Evolutionary conservation across 108 stramenopile species (phyloP).

Genomic region (Cyclotella kingstonii): DNA sequence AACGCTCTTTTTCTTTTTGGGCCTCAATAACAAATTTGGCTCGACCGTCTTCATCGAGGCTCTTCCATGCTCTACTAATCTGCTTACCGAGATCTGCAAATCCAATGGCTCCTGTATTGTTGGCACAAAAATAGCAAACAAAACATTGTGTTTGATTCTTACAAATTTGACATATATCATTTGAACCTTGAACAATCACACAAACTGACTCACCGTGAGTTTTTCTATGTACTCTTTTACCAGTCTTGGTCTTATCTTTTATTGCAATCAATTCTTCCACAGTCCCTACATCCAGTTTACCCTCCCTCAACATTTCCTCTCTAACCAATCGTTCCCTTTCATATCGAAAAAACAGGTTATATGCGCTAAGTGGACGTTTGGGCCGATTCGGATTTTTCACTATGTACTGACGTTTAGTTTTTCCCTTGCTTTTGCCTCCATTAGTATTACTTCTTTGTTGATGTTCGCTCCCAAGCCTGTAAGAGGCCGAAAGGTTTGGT

Average conservation of each 20-base stretch:
- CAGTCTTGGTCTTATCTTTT: conserved; percentile 12
- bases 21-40: conserved; percentile 50
- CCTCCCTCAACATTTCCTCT: conserved; percentile 14
- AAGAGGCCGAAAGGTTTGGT: too few species aligned
- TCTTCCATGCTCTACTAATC: conserved; percentile 64
- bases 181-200: not conserved
- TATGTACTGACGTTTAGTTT: conserved; percentile 13
- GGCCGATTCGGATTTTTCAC: conserved; percentile 21
- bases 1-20: conserved; percentile 45
- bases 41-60: conserved; percentile 29
- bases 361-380: conserved; percentile 15
- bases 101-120: conserved; percentile 31
- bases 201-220: conserved; percentile 15
- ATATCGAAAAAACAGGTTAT: conserved; percentile 25
- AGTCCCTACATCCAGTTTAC: not conserved
- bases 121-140: not conserved
- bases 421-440: too few species aligned
- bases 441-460: too few species aligned
- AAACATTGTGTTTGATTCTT: not conserved
- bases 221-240: conserved; percentile 23
- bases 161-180: not conserved
- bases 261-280: conserved; percentile 12
- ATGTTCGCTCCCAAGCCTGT: too few species aligned
- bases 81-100: conserved; percentile 67
- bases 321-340: conserved; percentile 26